Evolutionary conservation across 495 filamentous ascomycete genomes (phyloP).

Genomic region (Trichocladium antarcticum): DNA sequence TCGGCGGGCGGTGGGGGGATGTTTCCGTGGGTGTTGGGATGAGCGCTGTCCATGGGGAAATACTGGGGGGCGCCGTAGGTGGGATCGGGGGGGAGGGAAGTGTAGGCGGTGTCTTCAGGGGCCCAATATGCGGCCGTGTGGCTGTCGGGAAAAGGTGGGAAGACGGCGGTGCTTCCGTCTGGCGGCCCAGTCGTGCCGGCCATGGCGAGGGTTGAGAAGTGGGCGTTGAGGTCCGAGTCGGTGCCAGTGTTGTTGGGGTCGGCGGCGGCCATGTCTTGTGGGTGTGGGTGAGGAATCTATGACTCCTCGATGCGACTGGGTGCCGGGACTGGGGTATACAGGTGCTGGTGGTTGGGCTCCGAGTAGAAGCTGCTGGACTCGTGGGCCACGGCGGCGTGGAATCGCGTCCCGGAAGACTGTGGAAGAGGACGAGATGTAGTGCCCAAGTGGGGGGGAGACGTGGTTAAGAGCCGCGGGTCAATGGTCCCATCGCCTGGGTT

Average conservation of each 20-base stretch:
- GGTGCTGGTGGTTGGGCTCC: neutral
- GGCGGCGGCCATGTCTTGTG: neutral
- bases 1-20: neutral
- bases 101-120: neutral
- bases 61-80: neutral
- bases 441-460: neutral
- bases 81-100: neutral
- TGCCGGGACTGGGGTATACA: neutral
- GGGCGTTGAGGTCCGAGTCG: neutral
- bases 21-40: neutral
- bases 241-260: neutral
- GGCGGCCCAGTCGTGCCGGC: neutral
- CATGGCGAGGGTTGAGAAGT: neutral
- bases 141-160: neutral
- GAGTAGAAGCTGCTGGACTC: neutral
- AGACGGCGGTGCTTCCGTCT: neutral
- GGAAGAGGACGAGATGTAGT: neutral
- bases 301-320: neutral
- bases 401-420: neutral
- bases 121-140: neutral
- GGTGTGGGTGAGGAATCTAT: conserved; percentile 4
- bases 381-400: neutral
- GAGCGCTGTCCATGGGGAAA: neutral
- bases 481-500: conserved; percentile 4
- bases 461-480: conserved; percentile 1